Conservation (phyloP, 2,329 filamentous ascomycete genomes). For the Zymoseptoria ardabiliae region DNA sequence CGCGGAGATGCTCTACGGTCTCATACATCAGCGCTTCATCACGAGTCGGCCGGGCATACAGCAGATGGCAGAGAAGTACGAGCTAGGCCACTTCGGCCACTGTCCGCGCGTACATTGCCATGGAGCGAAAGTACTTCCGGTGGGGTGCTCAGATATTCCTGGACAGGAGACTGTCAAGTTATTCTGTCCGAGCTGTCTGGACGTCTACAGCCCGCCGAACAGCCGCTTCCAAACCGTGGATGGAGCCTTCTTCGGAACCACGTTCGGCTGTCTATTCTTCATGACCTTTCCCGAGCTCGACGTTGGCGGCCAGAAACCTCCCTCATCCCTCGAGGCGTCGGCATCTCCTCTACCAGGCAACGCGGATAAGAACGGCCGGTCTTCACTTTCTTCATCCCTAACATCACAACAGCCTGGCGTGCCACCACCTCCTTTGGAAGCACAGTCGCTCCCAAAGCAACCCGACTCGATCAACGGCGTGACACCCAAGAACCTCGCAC, state of each 20-base stretch:
- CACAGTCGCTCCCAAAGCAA: conserved; percentile 34
- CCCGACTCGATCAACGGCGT: conserved; percentile 70
- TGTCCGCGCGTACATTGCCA: conserved; percentile 94
- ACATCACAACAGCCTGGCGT: conserved; percentile 25
- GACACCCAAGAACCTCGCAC: conserved; percentile 76
- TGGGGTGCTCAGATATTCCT: conserved; percentile 88
- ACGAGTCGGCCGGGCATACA: conserved; percentile 93
- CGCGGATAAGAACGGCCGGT: conserved; percentile 17
- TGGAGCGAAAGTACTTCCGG: conserved; percentile 80
- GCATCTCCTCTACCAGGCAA: conserved; percentile 9
- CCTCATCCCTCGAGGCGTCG: conserved; percentile 6
- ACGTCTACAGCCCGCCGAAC: conserved; percentile 96
- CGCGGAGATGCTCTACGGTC: conserved; percentile 94
- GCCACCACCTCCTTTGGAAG: conserved; percentile 7
- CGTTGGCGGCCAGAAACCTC: conserved; percentile 43
- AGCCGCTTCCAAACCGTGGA: conserved; percentile 96
- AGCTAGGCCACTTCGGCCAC: conserved; percentile 88
- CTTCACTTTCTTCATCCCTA: conserved; percentile 25
- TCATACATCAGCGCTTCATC: conserved; percentile 98
- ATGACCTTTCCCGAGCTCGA: conserved; percentile 98
- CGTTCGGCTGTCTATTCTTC: conserved; percentile 93
- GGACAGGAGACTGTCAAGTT: conserved; percentile 97
- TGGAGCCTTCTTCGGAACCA: conserved; percentile 95
- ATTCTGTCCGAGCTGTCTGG: conserved; percentile 92
- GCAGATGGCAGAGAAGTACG: conserved; percentile 99